A percentile compares a stretch with the other conserved stretches of the same genome.
These are phyloP conservation scores for Tolypocladium inflatum DNA, from an alignment of 2,329 filamentous ascomycete species.

Conservation along the genomic window DNA sequence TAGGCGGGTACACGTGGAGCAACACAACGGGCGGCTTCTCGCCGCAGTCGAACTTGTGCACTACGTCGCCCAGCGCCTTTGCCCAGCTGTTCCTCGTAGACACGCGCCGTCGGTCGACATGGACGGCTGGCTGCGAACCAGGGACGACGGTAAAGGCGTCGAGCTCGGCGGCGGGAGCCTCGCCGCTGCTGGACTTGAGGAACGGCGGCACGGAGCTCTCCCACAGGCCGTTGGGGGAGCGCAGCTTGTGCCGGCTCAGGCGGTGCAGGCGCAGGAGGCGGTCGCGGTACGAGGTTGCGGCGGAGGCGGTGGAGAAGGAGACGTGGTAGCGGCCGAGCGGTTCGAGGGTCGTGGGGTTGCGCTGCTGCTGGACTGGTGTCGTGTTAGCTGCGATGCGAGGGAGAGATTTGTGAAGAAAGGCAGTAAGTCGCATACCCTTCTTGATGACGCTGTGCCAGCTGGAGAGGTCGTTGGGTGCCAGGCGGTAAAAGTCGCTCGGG, in stretches of 20 bases:
- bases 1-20: constrained; percentile 18
- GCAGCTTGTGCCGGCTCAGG: constrained; percentile 17
- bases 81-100: constrained; percentile 14
- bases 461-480: constrained; percentile 56
- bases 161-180: constrained; percentile 12
- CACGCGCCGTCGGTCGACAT: constrained; percentile 10
- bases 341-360: constrained; percentile 53
- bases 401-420: background rate
- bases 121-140: constrained; percentile 11
- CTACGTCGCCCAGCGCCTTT: constrained; percentile 11
- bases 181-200: constrained; percentile 11
- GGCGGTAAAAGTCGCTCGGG: constrained; percentile 61
- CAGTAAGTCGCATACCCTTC: constrained; percentile 30
- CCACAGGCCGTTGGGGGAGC: constrained; percentile 21
- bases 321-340: constrained; percentile 59
- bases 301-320: constrained; percentile 51
- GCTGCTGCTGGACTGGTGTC: constrained; percentile 48
- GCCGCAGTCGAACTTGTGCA: constrained; percentile 11
- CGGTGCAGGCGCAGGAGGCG: constrained; percentile 22
- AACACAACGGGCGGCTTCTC: constrained; percentile 18
- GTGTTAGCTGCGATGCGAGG: constrained; percentile 2
- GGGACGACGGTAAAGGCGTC: constrained; percentile 18
- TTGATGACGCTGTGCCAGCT: constrained; percentile 56
- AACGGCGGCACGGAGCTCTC: constrained; percentile 12
- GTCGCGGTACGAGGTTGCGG: constrained; percentile 50